Evolutionary conservation across 331 rosid genomes (phyloP).

Genomic region (Saraca asoca): DNA sequence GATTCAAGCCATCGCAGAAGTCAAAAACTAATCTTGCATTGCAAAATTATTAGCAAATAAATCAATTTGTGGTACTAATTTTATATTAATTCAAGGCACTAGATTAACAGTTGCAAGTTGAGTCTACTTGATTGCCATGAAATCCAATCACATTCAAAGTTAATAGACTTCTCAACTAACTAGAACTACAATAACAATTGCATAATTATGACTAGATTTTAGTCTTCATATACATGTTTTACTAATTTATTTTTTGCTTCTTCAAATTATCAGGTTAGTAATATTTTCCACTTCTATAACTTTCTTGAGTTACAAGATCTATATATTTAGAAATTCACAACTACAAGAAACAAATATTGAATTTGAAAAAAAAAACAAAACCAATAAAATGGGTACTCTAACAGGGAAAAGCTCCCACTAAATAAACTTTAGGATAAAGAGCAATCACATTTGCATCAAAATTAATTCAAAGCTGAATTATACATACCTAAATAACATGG

Average conservation of each 20-base stretch:
- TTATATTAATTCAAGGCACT: background rate
- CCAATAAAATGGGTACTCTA: background rate
- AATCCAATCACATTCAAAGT: no score
- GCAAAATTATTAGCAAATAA: background rate
- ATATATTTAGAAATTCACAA: background rate
- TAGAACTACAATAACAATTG: no score
- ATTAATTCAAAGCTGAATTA: constrained; percentile 13
- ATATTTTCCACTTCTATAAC: background rate
- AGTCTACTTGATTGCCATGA: no score
- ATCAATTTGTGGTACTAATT: constrained; percentile 5
- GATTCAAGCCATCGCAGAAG: constrained; percentile 13
- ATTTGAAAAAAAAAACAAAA: background rate
- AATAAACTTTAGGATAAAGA: background rate
- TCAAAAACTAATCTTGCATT: background rate
- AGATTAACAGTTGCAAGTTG: constrained; percentile 20
- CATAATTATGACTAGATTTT: background rate
- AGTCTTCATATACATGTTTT: background rate
- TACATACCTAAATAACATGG: constrained; percentile 90
- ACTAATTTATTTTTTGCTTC: background rate
- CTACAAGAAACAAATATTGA: background rate
- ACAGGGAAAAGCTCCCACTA: background rate
- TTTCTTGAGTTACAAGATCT: background rate
- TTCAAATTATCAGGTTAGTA: background rate
- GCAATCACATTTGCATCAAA: constrained; percentile 5
- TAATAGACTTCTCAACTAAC: no score